Evolutionary conservation across 257 asterid species (phyloP), one percentile per base, ranked within the genome.

Genomic region (Salvia hispanica): DNA sequence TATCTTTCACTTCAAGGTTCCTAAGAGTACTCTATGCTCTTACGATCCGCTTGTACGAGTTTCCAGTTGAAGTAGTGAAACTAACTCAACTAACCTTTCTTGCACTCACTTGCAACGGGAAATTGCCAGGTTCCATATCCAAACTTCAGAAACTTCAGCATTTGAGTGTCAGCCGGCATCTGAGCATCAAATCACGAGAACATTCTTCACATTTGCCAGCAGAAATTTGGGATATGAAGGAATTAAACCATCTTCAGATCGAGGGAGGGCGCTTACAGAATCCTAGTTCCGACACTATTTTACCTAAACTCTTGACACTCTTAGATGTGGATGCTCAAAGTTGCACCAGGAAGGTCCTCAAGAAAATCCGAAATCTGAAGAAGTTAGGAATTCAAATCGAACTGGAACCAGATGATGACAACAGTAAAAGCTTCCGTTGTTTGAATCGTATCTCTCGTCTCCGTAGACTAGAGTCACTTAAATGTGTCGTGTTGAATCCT

Each of bases 211-310:
- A 3, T 21, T 21, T 55, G 14, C 59, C 71, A 4, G 7, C 6
- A 0, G 61, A 58, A 3, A 51, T 73, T 1, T 66, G 73, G 73
- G 48, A 66, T 3, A 46, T 73, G 69, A 21, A 42, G 8, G 47
- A 66, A 53, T 14, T 73, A 39, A 66, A 46, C 18, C 57, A 66
- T 73, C 50, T 73, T 18, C 42, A 66, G 10, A 4, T 51, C 7
- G 5, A 0, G 2, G 48, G 45, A 33, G 6, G 60, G 0, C 1
- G 2, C 15, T 3, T 66, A 6, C 54, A 53, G 1, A 13, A 40
- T 43, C 72, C 69, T 2, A 7, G 15, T 8, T 5, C 9, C 4
- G 16, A 14, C 13, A 28, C 25, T 72, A 18, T 1, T 2, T 16
- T 64, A 8, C 10, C 11, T 3, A 18, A 56, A 13, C 71, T 72